Base-by-base conservation (phyloP, 2,329 filamentous ascomycete genomes). In the Domatiomyces globalis region DNA sequence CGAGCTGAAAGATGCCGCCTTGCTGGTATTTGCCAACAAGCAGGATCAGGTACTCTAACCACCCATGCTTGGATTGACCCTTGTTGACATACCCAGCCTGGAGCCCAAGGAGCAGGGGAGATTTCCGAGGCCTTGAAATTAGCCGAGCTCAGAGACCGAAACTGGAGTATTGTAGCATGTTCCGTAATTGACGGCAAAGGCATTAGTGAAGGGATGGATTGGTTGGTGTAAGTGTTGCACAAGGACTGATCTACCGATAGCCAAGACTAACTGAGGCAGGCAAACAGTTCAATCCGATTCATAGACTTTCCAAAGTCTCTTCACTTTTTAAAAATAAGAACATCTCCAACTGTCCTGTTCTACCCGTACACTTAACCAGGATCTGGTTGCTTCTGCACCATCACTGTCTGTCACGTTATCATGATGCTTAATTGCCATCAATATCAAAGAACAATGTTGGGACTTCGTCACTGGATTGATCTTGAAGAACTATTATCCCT, bases 141-240 rank as follows among this genome's bases (percentile, higher is more conserved):
- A 60, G 89, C 87, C 50, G 88, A 95, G 69, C 73, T 98, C 66
- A 84, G 90, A 62, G 92, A 98, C 69, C 79, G 92, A 63, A 98
- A 96, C 75, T 98, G 92, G 92, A 96, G 88, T 69, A 98, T 98
- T 66, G 88, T 98, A 67, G 90, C 89, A 19, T 98, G 92, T 69
- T 94, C 87, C 59, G 92, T 92, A 12, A 90, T 98, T 51, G 92
- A 95, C 66, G 92, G 92, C 44, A 85, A 85, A 63, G 92, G 92
- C 67, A 86, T 98, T 45, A 87, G 84, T 57, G 92, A 98, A 71
- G 92, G 92, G 54, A 98, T 98, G 92, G 92, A 98, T 70, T 98
- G 92, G 92, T 74, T 98, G 48, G 58, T 57, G 54, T 59, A 51
- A 57, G 56, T 58, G 17, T 46, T 43, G 18, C 17, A 25, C 42